phyloP scores from a whole-genome alignment of 495 filamentous ascomycete genomes.

The Pseudomonodictys pantanalensis region DNA sequence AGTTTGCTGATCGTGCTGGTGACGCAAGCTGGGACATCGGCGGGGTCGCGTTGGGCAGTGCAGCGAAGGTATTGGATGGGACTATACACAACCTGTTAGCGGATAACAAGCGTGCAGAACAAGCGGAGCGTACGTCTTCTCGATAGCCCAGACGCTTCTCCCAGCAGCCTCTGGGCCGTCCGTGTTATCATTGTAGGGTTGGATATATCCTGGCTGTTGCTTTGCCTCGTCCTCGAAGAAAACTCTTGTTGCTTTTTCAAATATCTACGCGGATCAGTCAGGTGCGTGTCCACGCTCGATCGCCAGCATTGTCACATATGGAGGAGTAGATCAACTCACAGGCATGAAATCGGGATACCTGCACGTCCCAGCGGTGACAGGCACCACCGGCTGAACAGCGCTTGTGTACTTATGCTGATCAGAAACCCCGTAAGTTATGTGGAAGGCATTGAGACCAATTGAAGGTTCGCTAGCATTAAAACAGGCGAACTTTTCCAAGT shows the following conservation, averaged over 20 bases:
- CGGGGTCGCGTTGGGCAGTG: neutral
- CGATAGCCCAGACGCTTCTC: neutral
- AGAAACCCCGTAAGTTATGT: neutral
- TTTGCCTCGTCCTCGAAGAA: neutral
- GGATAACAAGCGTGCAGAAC: neutral
- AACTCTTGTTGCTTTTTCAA: neutral
- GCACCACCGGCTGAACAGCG: neutral
- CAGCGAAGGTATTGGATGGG: neutral
- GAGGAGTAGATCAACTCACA: neutral
- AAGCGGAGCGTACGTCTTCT: neutral
- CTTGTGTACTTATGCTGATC: neutral
- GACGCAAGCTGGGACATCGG: neutral
- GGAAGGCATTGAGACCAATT: neutral
- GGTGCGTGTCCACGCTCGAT: neutral
- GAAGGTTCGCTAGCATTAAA: neutral
- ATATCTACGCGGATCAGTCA: neutral
- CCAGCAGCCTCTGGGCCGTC: neutral
- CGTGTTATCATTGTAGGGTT: neutral
- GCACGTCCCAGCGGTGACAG: neutral
- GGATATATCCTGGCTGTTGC: neutral
- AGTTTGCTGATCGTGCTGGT: neutral
- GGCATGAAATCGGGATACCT: neutral
- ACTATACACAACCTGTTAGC: neutral
- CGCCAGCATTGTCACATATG: neutral
- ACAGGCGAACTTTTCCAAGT: neutral